Base-by-base conservation (phyloP, 805 yeast species). In the Schwanniomyces polymorphus region DNA sequence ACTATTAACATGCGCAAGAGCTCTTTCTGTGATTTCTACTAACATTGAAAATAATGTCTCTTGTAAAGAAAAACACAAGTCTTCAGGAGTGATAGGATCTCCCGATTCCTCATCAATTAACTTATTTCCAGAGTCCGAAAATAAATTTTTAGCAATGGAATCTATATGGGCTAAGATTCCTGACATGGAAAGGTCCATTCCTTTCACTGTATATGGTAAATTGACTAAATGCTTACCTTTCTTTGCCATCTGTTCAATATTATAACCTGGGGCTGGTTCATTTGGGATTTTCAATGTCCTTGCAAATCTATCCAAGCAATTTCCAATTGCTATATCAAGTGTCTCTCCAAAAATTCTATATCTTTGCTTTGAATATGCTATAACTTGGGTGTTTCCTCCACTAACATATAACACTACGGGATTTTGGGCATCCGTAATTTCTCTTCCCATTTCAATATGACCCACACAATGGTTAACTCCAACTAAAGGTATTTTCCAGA, bases 311-410 rank as follows among this genome's bases (percentile, higher is more conserved):
- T 94, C 99, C 42, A 94, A 71, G 68, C 99, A 94, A 65, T 94
- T 94, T 1, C 99, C 99, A 47, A 94, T 90, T 17, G 99, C 99
- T 31, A 94, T 94, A 61, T 94, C 99, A 47, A 94, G 72, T 0
- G 99, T 94, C 64, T 94, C 99, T n/a, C 99, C 99, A 66, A 94
- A 94, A n/a, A 94, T 94, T 55, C 99, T 79, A 68, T 94, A 94
- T 56, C 96, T 67, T 61, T 92, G 97, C 56, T 86, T 87, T 4
- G 97, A 88, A 65, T 94, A 94, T 1, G 99, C 99, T 64, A 94
- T 94, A 17, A 94, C 95, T 65, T 94, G 99, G 1, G 99, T 94
- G 65, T 94, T 94, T 44, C 99, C 99, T 12, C 99, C 99, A 65
- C 97, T 88, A 9, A 94, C 99, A 60, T 94, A 94, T 44, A 94